Percentiles rank a stretch among this genome's conserved stretches.
Conservation (phyloP, 768 basidiomycete species). For the Gyrodon lividus region DNA sequence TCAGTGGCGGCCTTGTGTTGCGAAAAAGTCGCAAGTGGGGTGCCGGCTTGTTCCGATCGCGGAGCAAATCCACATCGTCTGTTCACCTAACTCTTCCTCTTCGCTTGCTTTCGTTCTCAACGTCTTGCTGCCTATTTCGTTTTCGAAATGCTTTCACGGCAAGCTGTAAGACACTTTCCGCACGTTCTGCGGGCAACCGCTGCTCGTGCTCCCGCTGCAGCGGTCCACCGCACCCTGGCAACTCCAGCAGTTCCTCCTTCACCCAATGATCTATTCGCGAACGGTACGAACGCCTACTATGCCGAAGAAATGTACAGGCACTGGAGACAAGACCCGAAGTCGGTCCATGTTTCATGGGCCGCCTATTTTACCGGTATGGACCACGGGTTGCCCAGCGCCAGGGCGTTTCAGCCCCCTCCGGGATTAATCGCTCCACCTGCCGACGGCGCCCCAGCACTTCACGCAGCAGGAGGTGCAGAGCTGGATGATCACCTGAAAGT, state of each 20-base stretch:
- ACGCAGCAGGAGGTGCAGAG: constrained; percentile 67
- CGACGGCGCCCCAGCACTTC: constrained; percentile 78
- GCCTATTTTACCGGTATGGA: constrained; percentile 93
- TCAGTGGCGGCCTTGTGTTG: constrained; percentile 2
- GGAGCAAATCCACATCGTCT: not conserved
- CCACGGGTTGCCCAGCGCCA: constrained; percentile 71
- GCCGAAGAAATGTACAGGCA: constrained; percentile 95
- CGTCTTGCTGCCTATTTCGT: not conserved
- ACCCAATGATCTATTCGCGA: constrained; percentile 84
- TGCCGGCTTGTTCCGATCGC: constrained; percentile 18
- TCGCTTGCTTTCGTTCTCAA: not conserved
- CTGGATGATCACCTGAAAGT: constrained; percentile 96
- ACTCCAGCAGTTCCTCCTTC: constrained; percentile 58
- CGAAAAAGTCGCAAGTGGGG: not conserved
- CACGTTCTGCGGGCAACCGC: constrained; percentile 22
- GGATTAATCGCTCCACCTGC: constrained; percentile 64
- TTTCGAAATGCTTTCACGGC: constrained; percentile 37
- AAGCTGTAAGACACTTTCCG: constrained; percentile 36
- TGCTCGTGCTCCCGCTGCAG: constrained; percentile 15
- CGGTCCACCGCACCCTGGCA: constrained; percentile 40
- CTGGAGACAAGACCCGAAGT: constrained; percentile 86
- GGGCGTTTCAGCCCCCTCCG: constrained; percentile 88
- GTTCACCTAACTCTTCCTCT: too few species aligned
- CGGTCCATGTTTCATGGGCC: constrained; percentile 93
- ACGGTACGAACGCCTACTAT: constrained; percentile 94